Conservation (phyloP, 108 stramenopile genomes). For the Nannochloropsis salina region DNA sequence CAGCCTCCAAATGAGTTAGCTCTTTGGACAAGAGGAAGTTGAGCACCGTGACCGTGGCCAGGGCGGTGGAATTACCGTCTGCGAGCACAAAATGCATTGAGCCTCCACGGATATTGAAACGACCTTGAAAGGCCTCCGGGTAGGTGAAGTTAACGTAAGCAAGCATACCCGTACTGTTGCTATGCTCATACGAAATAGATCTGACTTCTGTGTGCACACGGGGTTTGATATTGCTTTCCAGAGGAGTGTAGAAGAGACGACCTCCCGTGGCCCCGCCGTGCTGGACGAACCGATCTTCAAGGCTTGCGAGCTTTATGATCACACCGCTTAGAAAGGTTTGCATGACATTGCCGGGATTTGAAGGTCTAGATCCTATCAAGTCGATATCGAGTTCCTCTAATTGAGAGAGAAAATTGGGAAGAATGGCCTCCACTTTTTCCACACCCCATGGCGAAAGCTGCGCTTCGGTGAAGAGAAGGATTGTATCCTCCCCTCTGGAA, state of each 20-base stretch:
- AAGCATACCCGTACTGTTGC: not conserved
- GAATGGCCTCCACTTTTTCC: not conserved
- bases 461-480: not conserved
- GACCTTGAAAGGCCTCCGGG: conserved; percentile 1
- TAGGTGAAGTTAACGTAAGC: not conserved
- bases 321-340: conserved; percentile 1
- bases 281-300: not conserved
- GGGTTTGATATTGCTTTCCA: not conserved
- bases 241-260: not conserved
- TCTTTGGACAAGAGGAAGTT: not conserved
- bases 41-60: conserved; percentile 1
- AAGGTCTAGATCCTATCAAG: conserved; percentile 9
- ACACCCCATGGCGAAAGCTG: not conserved
- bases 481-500: not conserved
- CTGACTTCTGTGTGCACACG: conserved; percentile 15
- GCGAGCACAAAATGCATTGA: conserved; percentile 9
- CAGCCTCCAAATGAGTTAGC: not conserved
- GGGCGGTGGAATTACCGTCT: not conserved
- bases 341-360: not conserved
- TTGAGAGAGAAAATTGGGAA: not conserved
- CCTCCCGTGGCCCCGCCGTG: not conserved
- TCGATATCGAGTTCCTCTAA: conserved; percentile 6
- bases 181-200: not conserved
- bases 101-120: conserved; percentile 15
- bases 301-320: not conserved